Evolutionary conservation across 2,329 filamentous ascomycete species (phyloP).

Genomic region (Penicillium sp.): DNA sequence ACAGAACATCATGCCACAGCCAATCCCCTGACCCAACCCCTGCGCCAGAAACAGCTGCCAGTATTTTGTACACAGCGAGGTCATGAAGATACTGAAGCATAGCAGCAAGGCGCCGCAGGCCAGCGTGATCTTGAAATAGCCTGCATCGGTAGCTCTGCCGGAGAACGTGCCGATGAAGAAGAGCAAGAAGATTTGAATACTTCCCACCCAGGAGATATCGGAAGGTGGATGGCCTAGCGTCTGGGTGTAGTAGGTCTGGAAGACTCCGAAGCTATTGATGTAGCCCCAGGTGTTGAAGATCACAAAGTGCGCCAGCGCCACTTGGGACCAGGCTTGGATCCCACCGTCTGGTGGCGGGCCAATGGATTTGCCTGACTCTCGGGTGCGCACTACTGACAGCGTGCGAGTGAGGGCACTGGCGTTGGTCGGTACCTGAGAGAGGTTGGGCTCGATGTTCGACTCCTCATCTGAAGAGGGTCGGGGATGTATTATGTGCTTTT

Average conservation of each 20-base stretch:
- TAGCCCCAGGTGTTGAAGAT: conserved; percentile 61
- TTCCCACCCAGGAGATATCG: conserved; percentile 56
- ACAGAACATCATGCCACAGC: conserved; percentile 57
- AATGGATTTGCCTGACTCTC: conserved; percentile 37
- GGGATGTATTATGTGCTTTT: background rate
- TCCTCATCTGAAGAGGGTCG: conserved; percentile 5
- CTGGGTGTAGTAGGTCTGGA: conserved; percentile 55
- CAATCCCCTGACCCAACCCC: conserved; percentile 59
- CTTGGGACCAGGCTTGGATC: conserved; percentile 57
- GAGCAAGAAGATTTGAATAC: conserved; percentile 53
- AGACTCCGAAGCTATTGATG: conserved; percentile 58
- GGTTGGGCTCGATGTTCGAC: conserved; percentile 5
- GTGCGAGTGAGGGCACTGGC: conserved; percentile 32
- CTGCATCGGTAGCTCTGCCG: conserved; percentile 55
- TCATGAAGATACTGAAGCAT: conserved; percentile 54
- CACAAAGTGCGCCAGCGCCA: conserved; percentile 53
- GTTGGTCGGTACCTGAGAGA: conserved; percentile 27
- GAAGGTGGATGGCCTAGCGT: conserved; percentile 45
- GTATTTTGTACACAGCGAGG: conserved; percentile 49
- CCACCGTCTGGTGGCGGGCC: conserved; percentile 54
- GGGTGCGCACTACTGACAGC: conserved; percentile 39
- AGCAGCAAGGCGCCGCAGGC: conserved; percentile 47
- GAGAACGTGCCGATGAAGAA: conserved; percentile 55
- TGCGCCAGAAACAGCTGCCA: conserved; percentile 55
- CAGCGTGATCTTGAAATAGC: conserved; percentile 50